Conservation (phyloP, 2,329 filamentous ascomycete species). For the Dothidotthia symphoricarpi region DNA sequence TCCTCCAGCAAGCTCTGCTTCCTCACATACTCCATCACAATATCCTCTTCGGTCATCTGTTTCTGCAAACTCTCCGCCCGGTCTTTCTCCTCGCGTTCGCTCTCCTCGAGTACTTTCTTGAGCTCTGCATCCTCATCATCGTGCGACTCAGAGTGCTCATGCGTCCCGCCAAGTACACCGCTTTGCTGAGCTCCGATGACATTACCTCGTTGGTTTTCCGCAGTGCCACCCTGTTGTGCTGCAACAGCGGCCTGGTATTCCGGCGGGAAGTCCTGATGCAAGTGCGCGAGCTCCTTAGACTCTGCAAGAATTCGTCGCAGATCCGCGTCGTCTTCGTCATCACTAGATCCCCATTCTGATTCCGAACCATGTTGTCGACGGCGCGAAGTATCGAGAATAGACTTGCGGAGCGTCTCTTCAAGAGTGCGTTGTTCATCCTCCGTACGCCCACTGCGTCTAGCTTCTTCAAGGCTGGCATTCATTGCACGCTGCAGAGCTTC, state of each 20-base stretch:
- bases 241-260: constrained; percentile 15
- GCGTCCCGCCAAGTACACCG: background rate
- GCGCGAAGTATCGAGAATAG: constrained; percentile 43
- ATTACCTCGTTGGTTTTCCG: constrained; percentile 8
- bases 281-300: constrained; percentile 30
- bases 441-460: constrained; percentile 32
- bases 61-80: constrained; percentile 44
- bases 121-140: constrained; percentile 28
- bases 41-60: constrained; percentile 63
- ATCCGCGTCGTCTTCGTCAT: constrained; percentile 39
- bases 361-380: constrained; percentile 18
- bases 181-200: constrained; percentile 2
- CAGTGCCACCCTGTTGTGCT: constrained; percentile 8
- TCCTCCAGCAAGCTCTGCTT: constrained; percentile 70
- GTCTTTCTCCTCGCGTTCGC: constrained; percentile 31
- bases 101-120: constrained; percentile 28
- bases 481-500: constrained; percentile 52
- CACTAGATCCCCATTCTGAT: constrained; percentile 30
- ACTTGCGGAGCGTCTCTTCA: constrained; percentile 47
- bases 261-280: constrained; percentile 21
- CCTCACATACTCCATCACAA: constrained; percentile 73
- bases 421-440: constrained; percentile 43
- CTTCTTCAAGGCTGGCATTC: constrained; percentile 50
- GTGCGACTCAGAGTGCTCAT: constrained; percentile 6
- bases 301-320: constrained; percentile 39